Base-by-base conservation (phyloP, 1,139 yeast species). In the Sugiyamaella novakii region DNA sequence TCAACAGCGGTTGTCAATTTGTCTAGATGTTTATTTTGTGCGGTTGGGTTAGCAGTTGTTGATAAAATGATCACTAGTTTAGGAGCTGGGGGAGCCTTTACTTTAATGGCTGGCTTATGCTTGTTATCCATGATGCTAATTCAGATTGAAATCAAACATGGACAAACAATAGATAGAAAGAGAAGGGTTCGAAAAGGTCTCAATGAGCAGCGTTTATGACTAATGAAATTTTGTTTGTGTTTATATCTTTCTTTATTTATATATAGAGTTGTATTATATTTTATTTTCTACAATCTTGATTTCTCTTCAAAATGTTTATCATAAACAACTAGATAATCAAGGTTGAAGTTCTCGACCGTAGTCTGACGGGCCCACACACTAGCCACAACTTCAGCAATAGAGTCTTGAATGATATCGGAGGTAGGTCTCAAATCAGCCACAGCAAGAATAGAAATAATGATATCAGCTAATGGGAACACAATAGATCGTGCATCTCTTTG, bases 41-140 rank as follows among this genome's bases (percentile, higher is more conserved):
- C 91, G 0, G 72, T 78, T 1, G 81, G 83, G 46, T 72, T 83
- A 52, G 87, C 86, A 0, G 81, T 78, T 15, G 73, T 83, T 24
- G 76, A 81, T 18, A 71, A 67, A 47, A 83, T 84, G 87, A 74
- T 75, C 41, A 50, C 50, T 0, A 46, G 70, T 0, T 68, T 84
- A 74, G 75, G 77, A 0, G 62, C 79, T 3, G 91, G 91, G 2
- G 87, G 88, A 1, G 78, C 84, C 0, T 82, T 80, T 59, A 76
- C 85, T 0, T 69, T 84, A 22, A 67, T 82, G 71, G 73, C 77
- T 3, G 80, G 73, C 0, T 43, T 80, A 41, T 56, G 62, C 21
- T 18, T 51, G 3, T 43, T 39, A 5, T 52, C 59, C 2, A 43
- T 54, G 54, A 44, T 30, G 1, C 40, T 54, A 31, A 35, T 59